Base-by-base conservation (phyloP, 2,329 filamentous ascomycete species). In the Hypoxylon sp. region DNA sequence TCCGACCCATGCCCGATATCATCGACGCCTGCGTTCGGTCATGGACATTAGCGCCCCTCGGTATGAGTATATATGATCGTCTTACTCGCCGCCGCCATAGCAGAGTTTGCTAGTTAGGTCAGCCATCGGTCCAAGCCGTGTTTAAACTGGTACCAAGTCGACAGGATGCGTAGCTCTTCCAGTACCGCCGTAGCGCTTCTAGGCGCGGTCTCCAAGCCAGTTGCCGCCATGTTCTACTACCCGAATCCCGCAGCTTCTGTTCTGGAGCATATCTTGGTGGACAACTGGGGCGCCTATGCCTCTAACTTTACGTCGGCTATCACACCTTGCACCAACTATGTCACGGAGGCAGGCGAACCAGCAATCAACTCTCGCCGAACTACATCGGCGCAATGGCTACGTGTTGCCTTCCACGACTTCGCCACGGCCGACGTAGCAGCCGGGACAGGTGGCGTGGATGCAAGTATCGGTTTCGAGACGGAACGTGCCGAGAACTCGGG, bases 381-480 rank as follows among this genome's bases (percentile, higher is more conserved):
- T 20, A 63, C 62, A 3, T 50, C 63, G 1, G 64, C 63, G 21
- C 57, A 67, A 38, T 67, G 63, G 65, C 37, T 68, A 17, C 60
- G 65, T 1, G 62, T 67, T 9, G 60, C 55, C 3, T 67, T 66
- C 41, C 66, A 68, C 27, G 65, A 68, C 48, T 63, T 67, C 34
- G 53, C 60, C 17, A 67, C 62, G 2, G 60, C 60, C n/a, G 56
- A 67, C 31, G 49, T 63, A 1, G 38, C 17, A 1, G 58, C 59
- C 2, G 65, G 64, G 3, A 66, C 64, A 1, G 65, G 66, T 5
- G 66, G 66, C 2, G 7, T 68, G n/a, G 66, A 67, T 27, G 65
- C 65, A 2, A 65, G 62, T 34, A 67, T 67, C 27, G 61, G 63
- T 6, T 67, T 66, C 42, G 65, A 68, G 63, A 65, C 63, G 2